Base-by-base conservation (phyloP, 805 yeast genomes). In the Candida dajiaensis region DNA sequence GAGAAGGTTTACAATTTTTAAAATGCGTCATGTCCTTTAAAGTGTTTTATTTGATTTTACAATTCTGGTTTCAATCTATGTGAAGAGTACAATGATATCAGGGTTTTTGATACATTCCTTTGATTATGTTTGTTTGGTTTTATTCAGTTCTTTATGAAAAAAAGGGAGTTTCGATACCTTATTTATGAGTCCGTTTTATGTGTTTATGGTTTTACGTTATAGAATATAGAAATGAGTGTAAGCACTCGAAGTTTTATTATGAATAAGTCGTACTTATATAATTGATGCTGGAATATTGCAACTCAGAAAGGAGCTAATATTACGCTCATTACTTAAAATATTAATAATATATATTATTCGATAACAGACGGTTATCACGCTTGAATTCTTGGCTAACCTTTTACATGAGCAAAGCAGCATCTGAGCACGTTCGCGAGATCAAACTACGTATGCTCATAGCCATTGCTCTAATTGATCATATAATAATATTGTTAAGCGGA, bases 191-290 rank as follows among this genome's bases (percentile, higher is more conserved):
- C 21, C 23, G 22, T 29, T 28, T 42, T 35, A 42, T 42, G 44
- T 35, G 40, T 36, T 44, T 45, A 45, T 41, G 48, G 48, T 45
- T 45, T n/a, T 38, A 45, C 42, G 44, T 45, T 40, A 44, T 44
- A 44, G 47, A 44, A 35, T 40, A 44, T 40, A 44, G 40, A 23
- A 21, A 36, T 16, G 36, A 18, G 36, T 33, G 36, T 29, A n/a
- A n/a, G 12, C 25, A 26, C 19, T 18, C 42, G 29, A 19, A 20
- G 21, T 12, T 28, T 12, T 16, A 20, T 26, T 40, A 23, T 18
- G 26, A n/a, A 26, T 6, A 4, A 22, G 41, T 11, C 19, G 16
- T 18, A 40, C 12, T 9, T 11, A 25, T 25, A 10, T 11, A n/a
- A n/a, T n/a, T n/a, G n/a, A n/a, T n/a, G n/a, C n/a, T n/a, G n/a